These are phyloP conservation scores for Aspergillus cavernicola DNA, from an alignment of 495 filamentous ascomycete species.

Conservation along the genomic window DNA sequence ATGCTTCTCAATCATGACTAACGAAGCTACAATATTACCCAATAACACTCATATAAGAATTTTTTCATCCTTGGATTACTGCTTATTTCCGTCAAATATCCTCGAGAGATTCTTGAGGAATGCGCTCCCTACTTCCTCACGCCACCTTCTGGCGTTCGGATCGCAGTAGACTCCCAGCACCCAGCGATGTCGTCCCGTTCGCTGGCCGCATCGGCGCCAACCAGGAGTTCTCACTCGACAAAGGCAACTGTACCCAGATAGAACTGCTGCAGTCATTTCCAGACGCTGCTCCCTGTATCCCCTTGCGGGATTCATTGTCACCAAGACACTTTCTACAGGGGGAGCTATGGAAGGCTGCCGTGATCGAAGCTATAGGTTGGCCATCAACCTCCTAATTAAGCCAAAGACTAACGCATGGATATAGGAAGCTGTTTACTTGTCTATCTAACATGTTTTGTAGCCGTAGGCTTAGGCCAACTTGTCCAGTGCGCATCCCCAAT, in stretches of 20 bases:
- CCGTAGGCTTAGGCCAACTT: constrained; percentile 12
- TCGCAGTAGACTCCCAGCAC: background rate
- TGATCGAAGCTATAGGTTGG: constrained; percentile 38
- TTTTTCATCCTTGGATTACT: background rate
- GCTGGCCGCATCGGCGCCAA: constrained; percentile 49
- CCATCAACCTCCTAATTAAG: background rate
- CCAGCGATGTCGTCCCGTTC: constrained; percentile 30
- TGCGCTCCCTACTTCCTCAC: background rate
- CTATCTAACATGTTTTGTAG: constrained; percentile 26
- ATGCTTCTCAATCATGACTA: background rate
- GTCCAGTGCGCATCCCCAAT: background rate
- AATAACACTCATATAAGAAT: background rate
- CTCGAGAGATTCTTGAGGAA: too few species aligned
- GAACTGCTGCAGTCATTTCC: constrained; percentile 36
- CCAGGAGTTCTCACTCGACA: constrained; percentile 41
- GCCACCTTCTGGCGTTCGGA: background rate
- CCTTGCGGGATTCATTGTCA: constrained; percentile 34
- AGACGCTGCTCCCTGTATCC: constrained; percentile 44
- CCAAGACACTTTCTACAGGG: constrained; percentile 32
- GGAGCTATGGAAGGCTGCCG: constrained; percentile 44
- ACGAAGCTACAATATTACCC: background rate
- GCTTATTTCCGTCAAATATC: background rate
- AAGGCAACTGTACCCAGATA: constrained; percentile 32
- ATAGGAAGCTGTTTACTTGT: constrained; percentile 15
- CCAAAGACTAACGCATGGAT: background rate